A percentile compares a stretch with the other conserved stretches of the same genome.
These are phyloP conservation scores for Paecilomyces sp. DNA, from an alignment of 2,329 filamentous ascomycete species.

Conservation along the genomic window DNA sequence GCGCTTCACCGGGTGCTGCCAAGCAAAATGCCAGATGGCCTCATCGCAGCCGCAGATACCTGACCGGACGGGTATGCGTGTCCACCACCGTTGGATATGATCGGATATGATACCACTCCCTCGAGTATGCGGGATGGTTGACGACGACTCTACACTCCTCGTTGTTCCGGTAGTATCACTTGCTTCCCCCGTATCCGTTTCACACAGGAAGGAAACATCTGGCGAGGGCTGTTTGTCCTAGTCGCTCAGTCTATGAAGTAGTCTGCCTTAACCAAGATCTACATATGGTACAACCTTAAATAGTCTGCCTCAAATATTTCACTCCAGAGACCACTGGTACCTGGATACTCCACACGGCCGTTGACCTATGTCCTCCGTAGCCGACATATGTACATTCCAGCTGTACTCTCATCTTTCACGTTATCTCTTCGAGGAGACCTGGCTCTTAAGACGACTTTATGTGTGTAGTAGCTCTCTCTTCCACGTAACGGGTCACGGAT, in stretches of 20 bases:
- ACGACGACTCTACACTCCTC: no score
- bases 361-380: background rate
- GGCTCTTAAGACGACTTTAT: background rate
- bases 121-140: background rate
- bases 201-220: no score
- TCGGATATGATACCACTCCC: background rate
- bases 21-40: conserved; percentile 31
- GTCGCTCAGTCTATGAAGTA: no score
- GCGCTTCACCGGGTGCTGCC: conserved; percentile 9
- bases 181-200: no score
- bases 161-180: no score
- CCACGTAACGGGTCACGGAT: no score
- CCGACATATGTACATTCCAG: background rate
- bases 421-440: background rate
- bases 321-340: no score
- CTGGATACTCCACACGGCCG: background rate
- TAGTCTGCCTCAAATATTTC: no score
- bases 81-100: background rate
- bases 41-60: conserved; percentile 5
- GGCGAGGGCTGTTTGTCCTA: no score
- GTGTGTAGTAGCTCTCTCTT: no score
- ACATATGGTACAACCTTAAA: no score
- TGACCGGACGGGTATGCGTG: background rate
- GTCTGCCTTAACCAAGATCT: no score
- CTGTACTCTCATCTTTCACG: background rate